Base-by-base conservation (phyloP, 106 monocot genomes). In the Platanthera guangdongensis region DNA sequence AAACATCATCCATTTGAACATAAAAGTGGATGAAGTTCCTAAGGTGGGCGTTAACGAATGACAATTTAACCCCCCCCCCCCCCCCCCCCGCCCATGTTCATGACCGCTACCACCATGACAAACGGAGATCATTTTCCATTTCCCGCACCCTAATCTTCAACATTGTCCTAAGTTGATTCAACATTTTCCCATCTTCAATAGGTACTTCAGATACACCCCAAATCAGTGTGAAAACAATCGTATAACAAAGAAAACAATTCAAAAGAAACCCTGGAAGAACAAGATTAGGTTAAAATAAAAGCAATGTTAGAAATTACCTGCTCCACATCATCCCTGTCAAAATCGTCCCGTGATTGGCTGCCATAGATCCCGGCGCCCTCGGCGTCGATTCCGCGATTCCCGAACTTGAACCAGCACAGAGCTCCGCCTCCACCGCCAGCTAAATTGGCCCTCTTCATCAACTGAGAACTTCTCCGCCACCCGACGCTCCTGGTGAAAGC, bases 311-410 rank as follows among this genome's bases (percentile, higher is more conserved):
- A 7, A 30, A 65, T 51, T 16, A 92, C 92, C 95, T 95, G 95
- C 74, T 95, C 95, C 64, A 95, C 95, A 68, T 92, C 95, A 78
- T 92, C 94, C 32, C 94, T 75, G 76, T 89, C 87, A 80, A 95
- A 95, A 75, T 95, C 92, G 14, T 95, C 90, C 75, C 95, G 83
- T 6, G 76, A 54, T 76, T 90, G 92, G 85, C 89, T 92, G 12
- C 92, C 95, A 16, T 95, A 90, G 74, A 95, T 90, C 9, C 95
- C 92, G 5, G 95, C 95, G 5, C 86, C 90, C 82, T 95, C 82
- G 39, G 95, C 89, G 50, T 90, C 92, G 74, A 85, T 81, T 6
- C 87, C 87, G 11, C 86, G 77, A 77, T 78, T 93, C 2, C 93
- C 88, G 74, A 92, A 92, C 65, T 78, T 80, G 81, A 95, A 95